These are phyloP conservation scores for Colletotrichum godetiae DNA, from an alignment of 2,329 filamentous ascomycete genomes.

Conservation along the genomic window DNA sequence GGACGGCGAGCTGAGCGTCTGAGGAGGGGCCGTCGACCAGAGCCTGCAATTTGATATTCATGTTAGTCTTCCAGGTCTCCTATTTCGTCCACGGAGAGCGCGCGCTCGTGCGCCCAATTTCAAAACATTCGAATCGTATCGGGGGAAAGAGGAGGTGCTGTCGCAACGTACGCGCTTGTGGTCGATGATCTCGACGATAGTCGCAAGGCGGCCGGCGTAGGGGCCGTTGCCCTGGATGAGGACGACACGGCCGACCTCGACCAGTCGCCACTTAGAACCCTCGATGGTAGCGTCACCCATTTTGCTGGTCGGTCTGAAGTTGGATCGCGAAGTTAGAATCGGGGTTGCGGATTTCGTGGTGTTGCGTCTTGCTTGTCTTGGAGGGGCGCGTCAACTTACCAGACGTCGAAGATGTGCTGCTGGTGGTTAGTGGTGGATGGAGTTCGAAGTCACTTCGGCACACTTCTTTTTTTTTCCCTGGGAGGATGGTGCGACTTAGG, in stretches of 20 bases:
- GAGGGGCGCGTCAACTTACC: slow-evolving; percentile 36
- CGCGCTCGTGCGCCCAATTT: neutral
- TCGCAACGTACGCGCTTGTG: slow-evolving; percentile 95
- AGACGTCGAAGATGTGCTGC: slow-evolving; percentile 36
- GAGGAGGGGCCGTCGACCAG: slow-evolving; percentile 94
- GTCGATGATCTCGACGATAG: slow-evolving; percentile 99
- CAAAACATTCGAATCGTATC: neutral
- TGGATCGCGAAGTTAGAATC: slow-evolving; percentile 39
- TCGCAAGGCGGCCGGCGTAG: slow-evolving; percentile 86
- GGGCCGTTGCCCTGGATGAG: slow-evolving; percentile 85
- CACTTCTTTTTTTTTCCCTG: slow-evolving; percentile 15
- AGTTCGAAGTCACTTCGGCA: slow-evolving; percentile 22
- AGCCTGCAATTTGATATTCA: slow-evolving; percentile 68
- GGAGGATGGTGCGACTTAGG: neutral
- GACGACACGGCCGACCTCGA: slow-evolving; percentile 98
- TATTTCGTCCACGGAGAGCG: neutral
- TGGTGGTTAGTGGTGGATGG: slow-evolving; percentile 31
- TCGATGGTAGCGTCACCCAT: slow-evolving; percentile 88
- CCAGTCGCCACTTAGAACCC: slow-evolving; percentile 90
- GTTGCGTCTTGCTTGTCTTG: slow-evolving; percentile 24
- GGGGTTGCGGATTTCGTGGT: slow-evolving; percentile 39
- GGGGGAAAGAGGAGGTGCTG: slow-evolving; percentile 14
- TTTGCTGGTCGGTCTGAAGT: slow-evolving; percentile 69
- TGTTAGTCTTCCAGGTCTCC: neutral
- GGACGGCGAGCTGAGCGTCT: slow-evolving; percentile 81